Base-by-base conservation (phyloP, 1,284 basidiomycete genomes). In the Gomphus sp. region DNA sequence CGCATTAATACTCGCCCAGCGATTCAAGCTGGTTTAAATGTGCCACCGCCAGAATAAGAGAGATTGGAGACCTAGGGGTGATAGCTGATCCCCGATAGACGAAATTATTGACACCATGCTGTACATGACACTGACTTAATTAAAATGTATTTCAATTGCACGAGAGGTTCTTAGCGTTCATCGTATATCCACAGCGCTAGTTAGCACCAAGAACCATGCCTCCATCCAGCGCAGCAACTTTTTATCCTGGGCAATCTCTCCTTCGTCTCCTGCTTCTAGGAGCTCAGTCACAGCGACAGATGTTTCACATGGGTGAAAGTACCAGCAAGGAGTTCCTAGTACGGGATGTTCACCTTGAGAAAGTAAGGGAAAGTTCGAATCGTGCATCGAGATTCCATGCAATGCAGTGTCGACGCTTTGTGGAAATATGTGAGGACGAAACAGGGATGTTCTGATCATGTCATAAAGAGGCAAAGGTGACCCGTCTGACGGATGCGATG, bases 271-370 rank as follows among this genome's bases (percentile, higher is more conserved):
- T 37, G 81, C 84, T n/a, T 66, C 64, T 71, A 88, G 68, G 37
- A 93, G 71, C 70, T 92, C 90, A 28, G 73, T 71, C 4, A 93
- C 79, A 1, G 83, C 80, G 33, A 70, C 70, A 6, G 76, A 76
- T 3, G 86, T 89, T 68, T 89, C 84, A 67, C 90, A 93, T 7
- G 90, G 90, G 67, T 93, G 90, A 45, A 93, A 72, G 67, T 85
- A 91, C 89, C 89, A 93, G 58, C 80, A 84, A 11, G 85, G 84
- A 8, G 74, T 81, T 16, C 82, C 84, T 18, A 87, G 73, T 2
- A 77, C 81, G 0, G 89, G 91, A 66, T 93, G 91, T 60, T 93
- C 91, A 16, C 87, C 89, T 64, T 91, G 88, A 4, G 89, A 89
- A 12, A 93, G 71, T 34, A 92, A 70, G 16, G 91, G 88, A 65